These are phyloP conservation scores for Climacium dendroides DNA, from an alignment of 225 moss, liverwort and hornwort species.

Conservation along the genomic window DNA sequence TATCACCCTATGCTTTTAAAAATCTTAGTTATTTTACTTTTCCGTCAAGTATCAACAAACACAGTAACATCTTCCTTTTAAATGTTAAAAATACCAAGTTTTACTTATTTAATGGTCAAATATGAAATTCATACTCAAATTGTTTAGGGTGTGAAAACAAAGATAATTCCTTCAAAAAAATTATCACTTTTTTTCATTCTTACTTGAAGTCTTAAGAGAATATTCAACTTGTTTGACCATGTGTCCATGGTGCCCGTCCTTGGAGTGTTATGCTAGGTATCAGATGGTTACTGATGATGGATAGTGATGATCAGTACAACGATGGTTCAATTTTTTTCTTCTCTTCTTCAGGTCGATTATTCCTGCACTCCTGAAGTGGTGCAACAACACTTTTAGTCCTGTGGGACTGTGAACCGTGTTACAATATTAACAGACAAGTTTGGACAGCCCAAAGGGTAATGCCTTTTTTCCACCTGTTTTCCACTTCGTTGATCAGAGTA, in stretches of 20 bases:
- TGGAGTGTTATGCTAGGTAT: background rate
- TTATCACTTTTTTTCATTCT: background rate
- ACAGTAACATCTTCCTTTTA: background rate
- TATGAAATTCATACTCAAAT: background rate
- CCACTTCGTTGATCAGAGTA: background rate
- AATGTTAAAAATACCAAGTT: background rate
- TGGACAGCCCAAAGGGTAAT: conserved; percentile 83
- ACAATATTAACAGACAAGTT: conserved; percentile 89
- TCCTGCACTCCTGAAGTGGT: conserved; percentile 92
- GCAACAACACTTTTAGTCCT: conserved; percentile 90
- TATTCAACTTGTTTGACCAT: background rate
- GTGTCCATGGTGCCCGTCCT: background rate
- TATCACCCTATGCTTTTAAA: background rate
- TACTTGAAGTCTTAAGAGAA: background rate
- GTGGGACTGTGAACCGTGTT: conserved; percentile 89
- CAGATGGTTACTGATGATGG: background rate
- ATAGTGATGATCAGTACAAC: background rate
- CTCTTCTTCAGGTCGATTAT: conserved; percentile 62
- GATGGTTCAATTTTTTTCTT: background rate
- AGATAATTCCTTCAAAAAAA: background rate
- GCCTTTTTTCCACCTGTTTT: background rate
- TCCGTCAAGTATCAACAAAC: background rate
- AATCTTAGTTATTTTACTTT: background rate
- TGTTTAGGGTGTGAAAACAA: background rate
- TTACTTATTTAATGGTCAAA: background rate